Percentiles rank a stretch among this genome's conserved stretches.
Conservation (phyloP, 345 rosid species). For the Cardamine chenopodiifolia region DNA sequence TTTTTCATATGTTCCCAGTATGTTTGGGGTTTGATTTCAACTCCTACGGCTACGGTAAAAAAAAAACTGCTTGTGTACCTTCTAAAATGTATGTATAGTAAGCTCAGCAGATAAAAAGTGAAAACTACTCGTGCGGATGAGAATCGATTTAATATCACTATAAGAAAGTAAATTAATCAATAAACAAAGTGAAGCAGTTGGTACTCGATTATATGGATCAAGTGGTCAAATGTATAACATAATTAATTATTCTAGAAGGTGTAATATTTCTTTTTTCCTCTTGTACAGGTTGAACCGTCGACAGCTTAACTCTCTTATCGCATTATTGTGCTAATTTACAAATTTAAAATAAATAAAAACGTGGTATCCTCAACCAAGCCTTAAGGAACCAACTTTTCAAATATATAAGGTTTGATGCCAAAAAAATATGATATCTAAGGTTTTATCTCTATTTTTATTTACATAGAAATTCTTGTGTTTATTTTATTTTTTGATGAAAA, state of each 20-base stretch:
- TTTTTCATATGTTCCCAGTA: not conserved
- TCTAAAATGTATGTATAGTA: not conserved
- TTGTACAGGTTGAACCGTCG: not conserved
- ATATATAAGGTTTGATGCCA: too few relatives aligned
- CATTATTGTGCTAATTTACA: not conserved
- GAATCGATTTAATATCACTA: slow-evolving; percentile 10
- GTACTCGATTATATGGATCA: not conserved
- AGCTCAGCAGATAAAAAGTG: slow-evolving; percentile 2
- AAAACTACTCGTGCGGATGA: slow-evolving; percentile 38
- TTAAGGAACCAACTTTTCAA: not conserved
- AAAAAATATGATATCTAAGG: not conserved
- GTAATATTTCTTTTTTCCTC: not conserved
- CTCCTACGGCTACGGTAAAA: not conserved
- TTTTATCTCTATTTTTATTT: not conserved
- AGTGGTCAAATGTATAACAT: slow-evolving; percentile 17
- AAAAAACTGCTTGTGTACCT: not conserved
- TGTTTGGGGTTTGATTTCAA: not conserved
- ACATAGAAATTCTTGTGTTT: too few relatives aligned
- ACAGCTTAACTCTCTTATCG: too few relatives aligned
- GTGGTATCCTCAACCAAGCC: not conserved
- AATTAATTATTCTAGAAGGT: not conserved
- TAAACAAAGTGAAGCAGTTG: slow-evolving; percentile 4
- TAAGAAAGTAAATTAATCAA: not conserved
- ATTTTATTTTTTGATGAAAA: too few relatives aligned
- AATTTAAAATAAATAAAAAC: not conserved